Percentiles rank a stretch among this genome's conserved stretches.
phyloP scores from a whole-genome alignment of 306 rosid genomes.

The Erythrophleum fordii region DNA sequence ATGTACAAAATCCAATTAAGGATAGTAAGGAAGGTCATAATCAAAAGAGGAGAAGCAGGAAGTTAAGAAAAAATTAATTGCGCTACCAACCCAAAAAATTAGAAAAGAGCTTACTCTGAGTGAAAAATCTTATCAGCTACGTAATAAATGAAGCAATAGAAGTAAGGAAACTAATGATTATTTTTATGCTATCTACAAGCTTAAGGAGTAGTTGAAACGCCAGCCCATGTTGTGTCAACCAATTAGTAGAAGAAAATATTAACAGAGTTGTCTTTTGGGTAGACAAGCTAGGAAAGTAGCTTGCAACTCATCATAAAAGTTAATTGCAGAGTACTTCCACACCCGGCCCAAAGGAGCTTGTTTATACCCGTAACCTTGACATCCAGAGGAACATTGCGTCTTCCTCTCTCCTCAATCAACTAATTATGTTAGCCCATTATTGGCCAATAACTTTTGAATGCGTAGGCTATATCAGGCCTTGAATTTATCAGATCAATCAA shows the following conservation, averaged over 20 bases:
- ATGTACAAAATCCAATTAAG: background rate
- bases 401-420: background rate
- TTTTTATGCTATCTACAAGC: background rate
- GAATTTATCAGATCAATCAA: constrained; percentile 20
- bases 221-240: background rate
- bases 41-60: background rate
- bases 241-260: background rate
- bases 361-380: background rate
- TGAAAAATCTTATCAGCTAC: background rate
- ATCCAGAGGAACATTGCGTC: background rate
- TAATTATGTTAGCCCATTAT: constrained; percentile 11
- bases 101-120: background rate
- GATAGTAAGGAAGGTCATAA: background rate
- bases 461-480: background rate
- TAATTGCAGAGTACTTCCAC: background rate
- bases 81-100: background rate
- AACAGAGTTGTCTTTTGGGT: background rate
- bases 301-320: background rate
- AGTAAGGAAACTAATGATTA: background rate
- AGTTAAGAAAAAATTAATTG: background rate
- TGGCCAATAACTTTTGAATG: background rate
- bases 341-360: background rate
- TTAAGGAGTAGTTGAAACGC: background rate
- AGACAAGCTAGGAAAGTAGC: background rate
- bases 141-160: background rate